A percentile compares a stretch with the other conserved stretches of the same genome.
These are phyloP conservation scores for Suillus variegatus DNA, from an alignment of 768 basidiomycete species.

Conservation along the genomic window DNA sequence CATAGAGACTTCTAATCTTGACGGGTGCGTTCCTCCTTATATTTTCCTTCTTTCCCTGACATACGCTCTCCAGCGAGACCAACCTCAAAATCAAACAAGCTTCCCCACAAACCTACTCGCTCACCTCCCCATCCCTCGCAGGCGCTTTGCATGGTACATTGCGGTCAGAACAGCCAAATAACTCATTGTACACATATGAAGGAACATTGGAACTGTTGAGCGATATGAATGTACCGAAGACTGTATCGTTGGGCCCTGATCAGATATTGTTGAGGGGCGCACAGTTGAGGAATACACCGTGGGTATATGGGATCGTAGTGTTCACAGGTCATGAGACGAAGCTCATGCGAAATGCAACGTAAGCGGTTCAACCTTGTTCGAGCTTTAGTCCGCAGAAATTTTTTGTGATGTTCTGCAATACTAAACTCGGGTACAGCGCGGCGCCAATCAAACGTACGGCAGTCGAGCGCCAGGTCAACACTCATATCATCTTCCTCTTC, in stretches of 20 bases:
- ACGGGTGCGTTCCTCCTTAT: slow-evolving; percentile 64
- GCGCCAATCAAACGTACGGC: slow-evolving; percentile 97
- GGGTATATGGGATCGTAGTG: slow-evolving; percentile 92
- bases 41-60: neutral
- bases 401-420: slow-evolving; percentile 1
- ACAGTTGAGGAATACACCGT: slow-evolving; percentile 93
- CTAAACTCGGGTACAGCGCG: slow-evolving; percentile 52
- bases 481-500: slow-evolving; percentile 95
- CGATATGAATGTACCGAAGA: slow-evolving; percentile 59
- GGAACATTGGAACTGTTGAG: slow-evolving; percentile 69
- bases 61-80: slow-evolving; percentile 67
- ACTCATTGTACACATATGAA: slow-evolving; percentile 96
- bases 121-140: slow-evolving; percentile 79
- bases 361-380: slow-evolving; percentile 32
- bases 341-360: slow-evolving; percentile 98
- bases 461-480: slow-evolving; percentile 94
- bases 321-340: slow-evolving; percentile 99
- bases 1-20: slow-evolving; percentile 96
- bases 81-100: slow-evolving; percentile 99
- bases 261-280: slow-evolving; percentile 94
- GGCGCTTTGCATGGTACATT: slow-evolving; percentile 76
- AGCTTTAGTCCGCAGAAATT: neutral
- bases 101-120: slow-evolving; percentile 71
- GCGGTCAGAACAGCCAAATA: slow-evolving; percentile 96
- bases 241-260: slow-evolving; percentile 91